phyloP scores from a whole-genome alignment of 73 alveolate genomes.

The Paramecium octaurelia region DNA sequence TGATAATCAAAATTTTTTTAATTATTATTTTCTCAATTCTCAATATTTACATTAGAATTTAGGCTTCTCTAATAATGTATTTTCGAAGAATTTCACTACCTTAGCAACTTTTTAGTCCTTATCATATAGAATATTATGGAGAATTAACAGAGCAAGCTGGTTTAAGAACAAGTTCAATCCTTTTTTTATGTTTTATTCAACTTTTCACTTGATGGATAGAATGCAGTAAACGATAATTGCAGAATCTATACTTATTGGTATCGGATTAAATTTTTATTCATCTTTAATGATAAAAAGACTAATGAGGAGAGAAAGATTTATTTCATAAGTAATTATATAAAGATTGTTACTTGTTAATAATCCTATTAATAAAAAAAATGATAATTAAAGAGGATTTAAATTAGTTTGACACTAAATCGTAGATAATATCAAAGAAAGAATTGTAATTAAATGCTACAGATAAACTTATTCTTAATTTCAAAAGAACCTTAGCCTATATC shows the following conservation, averaged over 20 bases:
- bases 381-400: neutral
- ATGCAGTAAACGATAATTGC: too few relatives aligned
- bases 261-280: neutral
- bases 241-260: neutral
- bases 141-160: neutral
- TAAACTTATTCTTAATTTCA: neutral
- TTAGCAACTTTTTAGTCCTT: neutral
- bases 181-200: too few relatives aligned
- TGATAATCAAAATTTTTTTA: neutral
- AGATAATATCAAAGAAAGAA: neutral
- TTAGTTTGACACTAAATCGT: neutral
- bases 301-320: neutral
- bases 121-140: too few relatives aligned
- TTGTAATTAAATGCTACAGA: neutral
- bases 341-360: neutral
- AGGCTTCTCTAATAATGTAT: neutral
- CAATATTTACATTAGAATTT: neutral
- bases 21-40: neutral
- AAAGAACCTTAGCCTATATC: neutral
- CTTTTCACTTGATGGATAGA: neutral
- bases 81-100: neutral
- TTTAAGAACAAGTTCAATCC: neutral
- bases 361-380: neutral
- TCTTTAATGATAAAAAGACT: neutral
- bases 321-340: neutral